Evolutionary conservation across 148 eudicot genomes (phyloP).

Genomic region (Hydrangea macrophylla): DNA sequence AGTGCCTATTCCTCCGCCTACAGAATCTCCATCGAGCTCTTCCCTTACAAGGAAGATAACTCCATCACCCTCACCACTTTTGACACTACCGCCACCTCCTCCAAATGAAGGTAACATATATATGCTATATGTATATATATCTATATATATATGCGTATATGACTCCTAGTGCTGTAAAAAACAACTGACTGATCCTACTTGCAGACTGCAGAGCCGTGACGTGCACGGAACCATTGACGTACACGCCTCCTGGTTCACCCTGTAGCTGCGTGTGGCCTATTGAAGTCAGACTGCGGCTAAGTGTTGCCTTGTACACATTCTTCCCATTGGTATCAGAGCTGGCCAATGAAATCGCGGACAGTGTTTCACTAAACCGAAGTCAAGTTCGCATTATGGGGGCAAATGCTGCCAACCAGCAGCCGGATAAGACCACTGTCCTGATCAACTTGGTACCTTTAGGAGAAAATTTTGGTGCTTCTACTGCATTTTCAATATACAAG

Average conservation of each 20-base stretch:
- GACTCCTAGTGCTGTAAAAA: neutral
- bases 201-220: slow-evolving; percentile 67
- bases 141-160: neutral
- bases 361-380: slow-evolving; percentile 55
- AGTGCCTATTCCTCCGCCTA: slow-evolving; percentile 51
- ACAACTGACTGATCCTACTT: slow-evolving; percentile 1
- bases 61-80: slow-evolving; percentile 47
- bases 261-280: slow-evolving; percentile 96
- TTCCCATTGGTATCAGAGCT: slow-evolving; percentile 79
- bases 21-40: slow-evolving; percentile 41
- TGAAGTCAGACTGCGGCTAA: slow-evolving; percentile 55
- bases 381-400: slow-evolving; percentile 96
- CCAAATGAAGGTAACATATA: slow-evolving; percentile 89
- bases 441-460: slow-evolving; percentile 64
- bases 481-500: slow-evolving; percentile 50
- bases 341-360: slow-evolving; percentile 61
- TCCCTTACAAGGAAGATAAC: slow-evolving; percentile 24
- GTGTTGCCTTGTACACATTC: slow-evolving; percentile 57
- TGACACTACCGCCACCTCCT: slow-evolving; percentile 72
- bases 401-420: slow-evolving; percentile 64
- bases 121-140: slow-evolving; percentile 4
- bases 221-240: slow-evolving; percentile 79
- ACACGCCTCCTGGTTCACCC: slow-evolving; percentile 63
- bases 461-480: slow-evolving; percentile 37
- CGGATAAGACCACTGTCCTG: slow-evolving; percentile 59